Base-by-base conservation (phyloP, 75 land plant species). In the Ceratopteris richardii region DNA sequence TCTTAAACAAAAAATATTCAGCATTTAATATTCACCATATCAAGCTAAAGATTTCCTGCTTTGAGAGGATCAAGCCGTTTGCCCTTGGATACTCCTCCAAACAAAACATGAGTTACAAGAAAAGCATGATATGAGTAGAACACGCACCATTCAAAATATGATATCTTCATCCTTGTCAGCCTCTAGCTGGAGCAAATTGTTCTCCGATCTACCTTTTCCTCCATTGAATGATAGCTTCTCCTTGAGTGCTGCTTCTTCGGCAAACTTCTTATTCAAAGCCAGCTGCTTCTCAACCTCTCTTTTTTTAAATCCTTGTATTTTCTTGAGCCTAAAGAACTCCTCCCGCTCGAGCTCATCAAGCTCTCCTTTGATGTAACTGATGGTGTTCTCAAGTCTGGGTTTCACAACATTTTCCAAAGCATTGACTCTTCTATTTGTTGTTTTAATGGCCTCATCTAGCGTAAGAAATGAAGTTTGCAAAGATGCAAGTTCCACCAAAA, bases 381-480 rank as follows among this genome's bases (percentile, higher is more conserved):
- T 88, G 0, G 96, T 90, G 60, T 90, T 90, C 74, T 90, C 96
- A 25, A 90, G 26, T 70, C 81, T 72, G 0, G 96, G 96, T 63
- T 83, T 87, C 61, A 90, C 94, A 33, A 90, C 96, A 68, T 84
- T 90, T 81, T 90, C 96, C 41, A 90, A 63, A 21, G 96, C 96
- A 69, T 90, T 90, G 9, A 90, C 96, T 62, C 96, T 72, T 2
- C 96, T 82, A 56, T 90, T 90, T 9, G 96, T 90, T 51, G 96
- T 82, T 68, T 90, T 90, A 57, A 90, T 90, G 2, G 96, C 96
- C 62, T 81, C 96, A 67, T 90, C 96, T 10, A 90, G 81, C 0
- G 96, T 90, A 39, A 90, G 50, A 58, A 90, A 90, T 13, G 94
- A 87, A 3, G 96, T 90, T 71, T 90, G 96, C 2, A 90, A 76